A percentile compares a stretch with the other conserved stretches of the same genome.
Evolutionary conservation across 2,329 filamentous ascomycete species (phyloP).

Genomic region (Sporothrix mexicana): DNA sequence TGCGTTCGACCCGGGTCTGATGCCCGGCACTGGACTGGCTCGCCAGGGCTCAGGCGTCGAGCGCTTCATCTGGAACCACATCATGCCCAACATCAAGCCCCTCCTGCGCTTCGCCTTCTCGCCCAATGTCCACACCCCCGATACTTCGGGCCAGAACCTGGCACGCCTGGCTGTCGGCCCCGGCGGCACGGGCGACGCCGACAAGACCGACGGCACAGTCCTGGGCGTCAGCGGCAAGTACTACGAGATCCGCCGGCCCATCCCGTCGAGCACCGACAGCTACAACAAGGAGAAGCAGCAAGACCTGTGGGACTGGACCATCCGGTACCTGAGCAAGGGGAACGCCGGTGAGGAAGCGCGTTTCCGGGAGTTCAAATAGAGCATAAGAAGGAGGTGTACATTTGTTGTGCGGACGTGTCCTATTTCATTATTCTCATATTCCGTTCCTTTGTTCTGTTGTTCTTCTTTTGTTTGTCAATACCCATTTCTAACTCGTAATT

Average conservation of each 20-base stretch:
- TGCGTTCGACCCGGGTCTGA: slow-evolving; percentile 33
- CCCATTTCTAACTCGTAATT: too few relatives aligned
- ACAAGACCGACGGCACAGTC: background rate
- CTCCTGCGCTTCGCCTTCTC: slow-evolving; percentile 14
- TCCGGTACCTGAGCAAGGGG: slow-evolving; percentile 46
- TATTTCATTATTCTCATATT: background rate
- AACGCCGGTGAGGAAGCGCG: slow-evolving; percentile 11
- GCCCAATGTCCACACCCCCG: slow-evolving; percentile 46
- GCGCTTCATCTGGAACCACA: slow-evolving; percentile 36
- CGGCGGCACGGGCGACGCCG: background rate
- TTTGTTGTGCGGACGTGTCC: background rate
- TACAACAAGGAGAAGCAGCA: slow-evolving; percentile 54
- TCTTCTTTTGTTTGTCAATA: too few relatives aligned
- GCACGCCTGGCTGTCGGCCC: slow-evolving; percentile 47
- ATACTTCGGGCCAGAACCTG: slow-evolving; percentile 50
- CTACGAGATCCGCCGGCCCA: slow-evolving; percentile 51
- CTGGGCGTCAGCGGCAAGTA: slow-evolving; percentile 43
- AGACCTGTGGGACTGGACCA: slow-evolving; percentile 57
- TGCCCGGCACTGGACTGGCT: slow-evolving; percentile 43
- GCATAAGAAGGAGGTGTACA: background rate
- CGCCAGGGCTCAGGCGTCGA: slow-evolving; percentile 42
- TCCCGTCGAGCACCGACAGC: slow-evolving; percentile 51
- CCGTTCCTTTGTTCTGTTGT: background rate
- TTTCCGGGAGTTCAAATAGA: slow-evolving; percentile 27
- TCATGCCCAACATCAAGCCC: slow-evolving; percentile 31